These are phyloP conservation scores for Rhipidocladum racemiflorum DNA, from an alignment of 176 grass and related monocot species.

Conservation along the genomic window DNA sequence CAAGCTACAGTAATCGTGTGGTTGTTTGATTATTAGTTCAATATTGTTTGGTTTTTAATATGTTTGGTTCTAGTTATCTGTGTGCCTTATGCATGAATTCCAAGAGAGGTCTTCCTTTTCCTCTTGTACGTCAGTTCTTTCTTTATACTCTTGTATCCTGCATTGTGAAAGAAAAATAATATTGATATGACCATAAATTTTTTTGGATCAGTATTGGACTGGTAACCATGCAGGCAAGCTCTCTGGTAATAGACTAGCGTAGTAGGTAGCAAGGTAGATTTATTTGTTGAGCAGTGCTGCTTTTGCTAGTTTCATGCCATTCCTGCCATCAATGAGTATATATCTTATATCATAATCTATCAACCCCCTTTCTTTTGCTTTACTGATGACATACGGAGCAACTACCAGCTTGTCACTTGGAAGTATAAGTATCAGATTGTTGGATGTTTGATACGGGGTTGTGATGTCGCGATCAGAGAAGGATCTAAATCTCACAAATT, in stretches of 20 bases:
- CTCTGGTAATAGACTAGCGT: not conserved
- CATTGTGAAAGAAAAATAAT: not conserved
- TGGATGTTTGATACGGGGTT: not conserved
- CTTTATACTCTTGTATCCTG: not conserved
- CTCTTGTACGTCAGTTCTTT: not conserved
- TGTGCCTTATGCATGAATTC: not conserved
- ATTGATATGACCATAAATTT: not conserved
- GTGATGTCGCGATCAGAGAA: too few relatives aligned
- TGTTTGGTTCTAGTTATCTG: not conserved
- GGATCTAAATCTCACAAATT: too few relatives aligned
- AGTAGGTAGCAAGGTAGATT: not conserved
- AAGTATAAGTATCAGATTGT: not conserved
- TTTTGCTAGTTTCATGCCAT: not conserved
- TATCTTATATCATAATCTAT: slow-evolving; percentile 1
- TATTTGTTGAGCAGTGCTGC: not conserved
- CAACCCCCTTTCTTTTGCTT: not conserved
- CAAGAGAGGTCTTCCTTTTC: not conserved
- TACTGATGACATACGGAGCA: not conserved
- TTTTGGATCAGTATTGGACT: not conserved
- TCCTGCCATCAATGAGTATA: not conserved
- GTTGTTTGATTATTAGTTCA: not conserved
- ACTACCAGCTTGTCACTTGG: not conserved
- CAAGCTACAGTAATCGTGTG: not conserved
- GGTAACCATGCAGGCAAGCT: not conserved
- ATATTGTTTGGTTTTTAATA: not conserved